phyloP scores from a whole-genome alignment of 2,329 filamentous ascomycete genomes.

The Aureobasidium zeae region DNA sequence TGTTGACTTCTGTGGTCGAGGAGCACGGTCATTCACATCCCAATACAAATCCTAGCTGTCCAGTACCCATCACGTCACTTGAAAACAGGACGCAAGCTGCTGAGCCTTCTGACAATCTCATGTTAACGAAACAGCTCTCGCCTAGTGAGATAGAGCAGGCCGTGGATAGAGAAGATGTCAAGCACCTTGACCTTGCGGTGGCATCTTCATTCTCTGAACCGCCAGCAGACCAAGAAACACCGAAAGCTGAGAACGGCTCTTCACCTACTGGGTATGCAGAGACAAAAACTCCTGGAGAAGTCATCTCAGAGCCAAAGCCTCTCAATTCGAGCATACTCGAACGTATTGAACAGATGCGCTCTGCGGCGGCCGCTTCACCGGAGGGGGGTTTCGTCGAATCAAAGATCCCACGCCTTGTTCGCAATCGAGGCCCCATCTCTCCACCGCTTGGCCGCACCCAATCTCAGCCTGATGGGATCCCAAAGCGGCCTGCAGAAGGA shows the following conservation, averaged over 20 bases:
- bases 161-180: constrained; percentile 45
- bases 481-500: constrained; percentile 18
- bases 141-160: constrained; percentile 27
- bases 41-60: neutral
- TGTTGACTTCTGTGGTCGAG: constrained; percentile 56
- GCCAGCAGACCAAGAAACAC: neutral
- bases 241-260: constrained; percentile 1
- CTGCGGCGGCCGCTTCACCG: constrained; percentile 21
- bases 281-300: constrained; percentile 21
- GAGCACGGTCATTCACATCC: constrained; percentile 38
- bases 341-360: constrained; percentile 31
- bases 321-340: constrained; percentile 29
- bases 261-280: neutral
- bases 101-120: constrained; percentile 19
- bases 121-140: constrained; percentile 21
- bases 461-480: constrained; percentile 38
- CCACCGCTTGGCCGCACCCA: constrained; percentile 43
- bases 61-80: neutral
- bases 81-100: constrained; percentile 10
- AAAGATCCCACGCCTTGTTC: constrained; percentile 28
- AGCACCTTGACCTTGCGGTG: constrained; percentile 53
- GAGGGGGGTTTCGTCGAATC: constrained; percentile 24
- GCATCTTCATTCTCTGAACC: constrained; percentile 25
- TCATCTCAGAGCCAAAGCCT: constrained; percentile 27
- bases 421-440: constrained; percentile 30